Percentiles rank a stretch among this genome's conserved stretches.
Evolutionary conservation across 352 stramenopile species (phyloP).

Genomic region (Phytophthora kernoviae): DNA sequence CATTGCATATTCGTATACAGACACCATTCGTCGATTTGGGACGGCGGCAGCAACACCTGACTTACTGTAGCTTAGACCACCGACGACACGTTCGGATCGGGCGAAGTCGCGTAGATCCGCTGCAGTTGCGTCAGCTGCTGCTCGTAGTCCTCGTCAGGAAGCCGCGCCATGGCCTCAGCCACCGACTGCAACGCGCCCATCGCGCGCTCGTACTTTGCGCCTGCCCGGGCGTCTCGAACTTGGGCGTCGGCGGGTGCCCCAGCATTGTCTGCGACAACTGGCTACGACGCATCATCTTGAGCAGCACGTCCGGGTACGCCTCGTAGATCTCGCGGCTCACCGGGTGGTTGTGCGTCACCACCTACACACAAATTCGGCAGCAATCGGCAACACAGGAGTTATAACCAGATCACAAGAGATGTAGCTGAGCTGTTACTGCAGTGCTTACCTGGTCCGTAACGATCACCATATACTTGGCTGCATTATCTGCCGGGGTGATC

Average conservation of each 20-base stretch:
- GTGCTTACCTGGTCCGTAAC: slow-evolving; percentile 77
- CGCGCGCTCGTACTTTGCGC: slow-evolving; percentile 80
- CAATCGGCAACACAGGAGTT: slow-evolving; percentile 1
- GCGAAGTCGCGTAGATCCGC: slow-evolving; percentile 70
- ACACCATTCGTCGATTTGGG: neutral
- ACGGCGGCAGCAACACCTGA: slow-evolving; percentile 2
- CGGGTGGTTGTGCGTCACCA: slow-evolving; percentile 85
- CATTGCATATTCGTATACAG: slow-evolving; percentile 21
- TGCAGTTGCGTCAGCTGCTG: slow-evolving; percentile 73
- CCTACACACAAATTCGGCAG: slow-evolving; percentile 33
- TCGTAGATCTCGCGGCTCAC: slow-evolving; percentile 88
- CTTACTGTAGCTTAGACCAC: slow-evolving; percentile 45
- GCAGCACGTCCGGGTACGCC: slow-evolving; percentile 81
- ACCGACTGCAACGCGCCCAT: slow-evolving; percentile 67
- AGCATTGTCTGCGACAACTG: slow-evolving; percentile 69
- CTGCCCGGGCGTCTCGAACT: slow-evolving; percentile 77
- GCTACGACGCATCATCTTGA: slow-evolving; percentile 85
- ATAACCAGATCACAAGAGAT: too few species aligned
- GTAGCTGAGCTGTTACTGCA: neutral
- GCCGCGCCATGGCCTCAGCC: slow-evolving; percentile 74
- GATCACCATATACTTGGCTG: slow-evolving; percentile 88
- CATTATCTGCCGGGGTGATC: slow-evolving; percentile 82
- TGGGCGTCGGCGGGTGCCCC: slow-evolving; percentile 67
- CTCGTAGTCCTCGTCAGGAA: slow-evolving; percentile 78
- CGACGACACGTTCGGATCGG: slow-evolving; percentile 54